Evolutionary conservation across 2,329 filamentous ascomycete species (phyloP).

Genomic region (Dactylellina sp.): DNA sequence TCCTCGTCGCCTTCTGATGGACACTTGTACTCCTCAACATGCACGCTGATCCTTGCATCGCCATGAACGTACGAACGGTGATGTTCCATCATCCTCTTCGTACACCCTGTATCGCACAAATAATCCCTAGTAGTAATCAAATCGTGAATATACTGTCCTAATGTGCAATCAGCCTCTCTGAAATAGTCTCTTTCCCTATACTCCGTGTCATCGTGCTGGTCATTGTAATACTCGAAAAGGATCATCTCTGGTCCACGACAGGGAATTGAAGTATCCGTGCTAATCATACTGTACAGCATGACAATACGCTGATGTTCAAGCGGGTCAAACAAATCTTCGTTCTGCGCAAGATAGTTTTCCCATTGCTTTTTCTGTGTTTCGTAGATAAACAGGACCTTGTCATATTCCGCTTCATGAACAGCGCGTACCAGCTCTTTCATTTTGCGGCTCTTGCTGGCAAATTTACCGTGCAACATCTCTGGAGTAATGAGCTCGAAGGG

Average conservation of each 20-base stretch:
- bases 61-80: constrained; percentile 98
- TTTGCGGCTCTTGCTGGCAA: constrained; percentile 76
- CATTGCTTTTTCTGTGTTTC: constrained; percentile 93
- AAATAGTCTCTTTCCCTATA: constrained; percentile 73
- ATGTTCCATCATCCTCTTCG: constrained; percentile 88
- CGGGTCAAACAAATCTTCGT: constrained; percentile 89
- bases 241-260: constrained; percentile 92
- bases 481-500: constrained; percentile 88
- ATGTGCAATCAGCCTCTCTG: constrained; percentile 79
- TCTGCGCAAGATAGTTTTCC: constrained; percentile 93
- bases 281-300: constrained; percentile 91
- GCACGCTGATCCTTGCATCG: constrained; percentile 89
- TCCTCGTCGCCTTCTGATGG: constrained; percentile 75
- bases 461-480: constrained; percentile 90
- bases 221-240: constrained; percentile 91
- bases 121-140: constrained; percentile 80
- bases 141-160: constrained; percentile 95
- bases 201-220: constrained; percentile 73
- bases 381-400: constrained; percentile 93
- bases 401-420: constrained; percentile 95
- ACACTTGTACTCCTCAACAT: constrained; percentile 80
- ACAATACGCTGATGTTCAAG: constrained; percentile 97
- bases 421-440: constrained; percentile 94
- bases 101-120: constrained; percentile 86
- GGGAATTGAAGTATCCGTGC: constrained; percentile 90